Conservation (phyloP, 1,139 yeast genomes). For the Zygoascus meyerae region DNA sequence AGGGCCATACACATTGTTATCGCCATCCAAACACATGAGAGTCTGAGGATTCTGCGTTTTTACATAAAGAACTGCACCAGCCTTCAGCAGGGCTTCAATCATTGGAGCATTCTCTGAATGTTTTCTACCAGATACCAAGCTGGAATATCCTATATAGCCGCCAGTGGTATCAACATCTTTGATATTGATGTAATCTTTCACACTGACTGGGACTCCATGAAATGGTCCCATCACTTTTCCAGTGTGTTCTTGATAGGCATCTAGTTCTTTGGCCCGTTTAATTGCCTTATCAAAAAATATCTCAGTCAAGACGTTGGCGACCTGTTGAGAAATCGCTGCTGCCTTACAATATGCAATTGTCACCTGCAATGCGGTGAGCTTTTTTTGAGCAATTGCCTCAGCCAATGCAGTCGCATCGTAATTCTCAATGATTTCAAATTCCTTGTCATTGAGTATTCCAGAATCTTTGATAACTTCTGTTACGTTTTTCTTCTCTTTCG, state of each 20-base stretch:
- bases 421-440: neutral
- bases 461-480: neutral
- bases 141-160: slow-evolving; percentile 26
- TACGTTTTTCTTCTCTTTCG: neutral
- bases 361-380: slow-evolving; percentile 13
- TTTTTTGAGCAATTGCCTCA: slow-evolving; percentile 1
- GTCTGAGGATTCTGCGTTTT: slow-evolving; percentile 57
- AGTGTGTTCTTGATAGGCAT: slow-evolving; percentile 31
- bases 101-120: slow-evolving; percentile 28
- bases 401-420: slow-evolving; percentile 5
- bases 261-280: slow-evolving; percentile 38
- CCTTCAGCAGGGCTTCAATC: slow-evolving; percentile 39
- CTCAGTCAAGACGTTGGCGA: slow-evolving; percentile 38
- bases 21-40: slow-evolving; percentile 48
- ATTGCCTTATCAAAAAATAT: slow-evolving; percentile 30
- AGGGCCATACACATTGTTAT: slow-evolving; percentile 42
- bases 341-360: slow-evolving; percentile 42
- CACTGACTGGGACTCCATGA: slow-evolving; percentile 48
- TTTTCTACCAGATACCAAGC: slow-evolving; percentile 23
- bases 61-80: slow-evolving; percentile 52
- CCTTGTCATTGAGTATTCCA: neutral
- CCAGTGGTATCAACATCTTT: slow-evolving; percentile 2
- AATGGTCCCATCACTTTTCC: slow-evolving; percentile 42
- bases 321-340: slow-evolving; percentile 55
- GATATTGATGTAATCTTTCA: slow-evolving; percentile 44